Evolutionary conservation across 192 early-diverging fungal species (phyloP).

Genomic region (Umbelopsis sp.): DNA sequence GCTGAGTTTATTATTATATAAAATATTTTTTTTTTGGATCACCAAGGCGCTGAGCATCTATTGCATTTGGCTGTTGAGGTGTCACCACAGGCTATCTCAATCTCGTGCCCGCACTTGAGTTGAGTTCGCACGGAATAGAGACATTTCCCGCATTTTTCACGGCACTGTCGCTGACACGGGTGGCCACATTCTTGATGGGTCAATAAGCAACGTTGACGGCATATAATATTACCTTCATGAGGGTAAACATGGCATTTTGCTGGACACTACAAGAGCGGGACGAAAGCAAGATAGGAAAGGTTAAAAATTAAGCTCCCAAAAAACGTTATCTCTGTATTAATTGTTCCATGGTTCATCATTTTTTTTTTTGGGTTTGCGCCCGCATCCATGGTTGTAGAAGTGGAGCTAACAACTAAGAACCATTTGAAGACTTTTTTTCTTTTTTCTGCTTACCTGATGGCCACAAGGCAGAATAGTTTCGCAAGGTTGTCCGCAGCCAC

Average conservation of each 20-base stretch:
- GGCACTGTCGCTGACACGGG: constrained; percentile 28
- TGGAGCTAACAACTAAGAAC: too few species aligned
- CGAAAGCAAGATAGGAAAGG: background rate
- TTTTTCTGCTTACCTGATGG: constrained; percentile 30
- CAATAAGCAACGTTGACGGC: constrained; percentile 26
- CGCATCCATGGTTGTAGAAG: too few species aligned
- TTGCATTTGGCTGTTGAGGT: constrained; percentile 18
- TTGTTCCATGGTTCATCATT: background rate
- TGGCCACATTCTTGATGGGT: constrained; percentile 28
- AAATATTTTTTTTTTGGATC: too few species aligned
- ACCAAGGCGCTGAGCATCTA: background rate
- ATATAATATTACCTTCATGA: constrained; percentile 27
- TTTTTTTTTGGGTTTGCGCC: background rate
- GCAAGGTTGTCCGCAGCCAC: constrained; percentile 49
- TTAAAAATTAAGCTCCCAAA: constrained; percentile 1
- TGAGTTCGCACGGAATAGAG: background rate
- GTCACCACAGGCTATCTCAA: constrained; percentile 26
- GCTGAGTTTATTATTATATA: constrained; percentile 9
- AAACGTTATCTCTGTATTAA: background rate
- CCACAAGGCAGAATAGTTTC: constrained; percentile 37
- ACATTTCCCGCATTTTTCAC: constrained; percentile 28
- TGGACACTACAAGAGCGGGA: constrained; percentile 21
- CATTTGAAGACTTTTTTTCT: background rate
- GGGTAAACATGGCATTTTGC: constrained; percentile 32
- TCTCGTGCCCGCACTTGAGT: constrained; percentile 26